Evolutionary conservation across 1,139 yeast species (phyloP).

Genomic region (Candida sanyaensis): DNA sequence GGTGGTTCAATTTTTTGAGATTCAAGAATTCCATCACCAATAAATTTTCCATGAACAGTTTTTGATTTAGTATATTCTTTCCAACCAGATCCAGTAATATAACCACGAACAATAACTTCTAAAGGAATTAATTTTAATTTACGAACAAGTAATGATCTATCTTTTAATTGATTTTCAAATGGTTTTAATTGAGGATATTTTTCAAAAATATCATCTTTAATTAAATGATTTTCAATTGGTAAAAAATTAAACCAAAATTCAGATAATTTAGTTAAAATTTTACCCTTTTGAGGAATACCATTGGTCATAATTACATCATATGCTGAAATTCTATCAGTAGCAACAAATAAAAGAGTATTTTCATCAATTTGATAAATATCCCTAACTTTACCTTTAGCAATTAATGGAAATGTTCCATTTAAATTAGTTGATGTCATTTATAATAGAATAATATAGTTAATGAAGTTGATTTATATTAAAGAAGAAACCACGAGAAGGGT

Average conservation of each 20-base stretch:
- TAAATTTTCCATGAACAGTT: slow-evolving; percentile 81
- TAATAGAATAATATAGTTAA: background rate
- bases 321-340: slow-evolving; percentile 97
- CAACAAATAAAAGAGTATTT: slow-evolving; percentile 79
- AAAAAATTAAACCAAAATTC: slow-evolving; percentile 89
- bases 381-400: slow-evolving; percentile 93
- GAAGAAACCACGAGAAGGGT: too few relatives aligned
- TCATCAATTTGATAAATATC: slow-evolving; percentile 87
- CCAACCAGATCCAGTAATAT: slow-evolving; percentile 98
- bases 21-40: slow-evolving; percentile 64
- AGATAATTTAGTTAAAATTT: slow-evolving; percentile 79
- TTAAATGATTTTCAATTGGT: slow-evolving; percentile 67
- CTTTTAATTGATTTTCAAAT: slow-evolving; percentile 66
- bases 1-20: slow-evolving; percentile 80
- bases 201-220: slow-evolving; percentile 48
- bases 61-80: slow-evolving; percentile 76
- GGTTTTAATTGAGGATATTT: slow-evolving; percentile 28
- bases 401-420: slow-evolving; percentile 73
- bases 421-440: slow-evolving; percentile 52
- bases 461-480: too few relatives aligned
- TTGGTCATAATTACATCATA: slow-evolving; percentile 95
- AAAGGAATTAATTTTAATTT: slow-evolving; percentile 86
- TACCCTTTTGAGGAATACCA: slow-evolving; percentile 89
- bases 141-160: slow-evolving; percentile 77
- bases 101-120: slow-evolving; percentile 97